Evolutionary conservation across 2,329 filamentous ascomycete genomes (phyloP).

Genomic region (Ampelomyces quisqualis): DNA sequence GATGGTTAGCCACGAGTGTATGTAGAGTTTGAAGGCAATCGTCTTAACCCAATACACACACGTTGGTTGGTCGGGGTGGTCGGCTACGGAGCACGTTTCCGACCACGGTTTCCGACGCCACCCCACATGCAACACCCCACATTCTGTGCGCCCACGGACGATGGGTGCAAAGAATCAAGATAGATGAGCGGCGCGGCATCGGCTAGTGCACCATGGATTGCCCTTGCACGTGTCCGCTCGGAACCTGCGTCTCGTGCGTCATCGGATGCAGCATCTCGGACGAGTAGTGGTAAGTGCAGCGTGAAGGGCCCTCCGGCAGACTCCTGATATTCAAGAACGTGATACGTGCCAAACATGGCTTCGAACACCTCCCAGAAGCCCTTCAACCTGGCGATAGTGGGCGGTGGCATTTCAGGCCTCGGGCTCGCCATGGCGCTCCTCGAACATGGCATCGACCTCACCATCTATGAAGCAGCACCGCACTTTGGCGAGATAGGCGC

Average conservation of each 20-base stretch:
- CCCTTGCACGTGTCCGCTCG: not conserved
- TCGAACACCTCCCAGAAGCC: constrained; percentile 28
- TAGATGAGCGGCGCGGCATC: no score
- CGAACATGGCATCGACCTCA: constrained; percentile 49
- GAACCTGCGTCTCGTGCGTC: constrained; percentile 10
- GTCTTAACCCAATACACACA: no score
- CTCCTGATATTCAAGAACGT: no score
- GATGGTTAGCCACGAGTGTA: not conserved
- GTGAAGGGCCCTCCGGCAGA: no score
- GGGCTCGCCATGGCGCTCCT: constrained; percentile 56
- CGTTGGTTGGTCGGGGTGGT: no score
- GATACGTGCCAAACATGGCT: constrained; percentile 18
- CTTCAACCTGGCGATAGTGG: constrained; percentile 58
- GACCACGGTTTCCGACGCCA: no score
- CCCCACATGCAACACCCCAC: constrained; percentile 8
- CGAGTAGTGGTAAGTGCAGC: no score
- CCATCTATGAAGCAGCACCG: constrained; percentile 58
- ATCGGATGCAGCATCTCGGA: constrained; percentile 15
- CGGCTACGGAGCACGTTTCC: no score
- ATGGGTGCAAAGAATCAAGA: no score
- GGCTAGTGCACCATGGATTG: constrained; percentile 11
- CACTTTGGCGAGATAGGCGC: constrained; percentile 61
- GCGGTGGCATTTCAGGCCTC: constrained; percentile 61
- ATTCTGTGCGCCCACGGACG: not conserved
- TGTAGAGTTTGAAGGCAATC: no score